Conservation (phyloP, 495 filamentous ascomycete species). For the Parachaetomium inaequale region DNA sequence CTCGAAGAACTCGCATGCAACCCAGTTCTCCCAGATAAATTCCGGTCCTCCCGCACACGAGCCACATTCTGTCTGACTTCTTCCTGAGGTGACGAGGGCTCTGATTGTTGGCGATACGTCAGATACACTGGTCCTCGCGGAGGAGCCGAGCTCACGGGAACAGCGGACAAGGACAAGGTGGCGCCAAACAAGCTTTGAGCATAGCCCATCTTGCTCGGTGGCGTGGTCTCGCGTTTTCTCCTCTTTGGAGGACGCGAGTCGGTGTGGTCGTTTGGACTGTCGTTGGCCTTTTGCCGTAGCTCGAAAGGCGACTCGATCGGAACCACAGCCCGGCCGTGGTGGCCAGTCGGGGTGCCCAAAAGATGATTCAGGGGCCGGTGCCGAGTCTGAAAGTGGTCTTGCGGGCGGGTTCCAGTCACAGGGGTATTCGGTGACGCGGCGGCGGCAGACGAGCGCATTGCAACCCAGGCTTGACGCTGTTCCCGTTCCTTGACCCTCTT, state of each 20-base stretch:
- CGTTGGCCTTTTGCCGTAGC: slow-evolving; percentile 36
- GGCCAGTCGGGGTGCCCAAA: slow-evolving; percentile 47
- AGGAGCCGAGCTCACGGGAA: slow-evolving; percentile 37
- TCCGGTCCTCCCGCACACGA: not conserved
- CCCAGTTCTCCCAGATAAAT: too few species aligned
- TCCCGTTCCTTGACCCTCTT: slow-evolving; percentile 56
- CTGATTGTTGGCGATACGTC: not conserved
- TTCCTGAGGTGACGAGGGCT: slow-evolving; percentile 18
- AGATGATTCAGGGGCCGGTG: slow-evolving; percentile 46
- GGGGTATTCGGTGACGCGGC: slow-evolving; percentile 18
- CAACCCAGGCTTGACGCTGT: slow-evolving; percentile 37
- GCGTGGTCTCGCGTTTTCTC: slow-evolving; percentile 33
- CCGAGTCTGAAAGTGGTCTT: slow-evolving; percentile 34
- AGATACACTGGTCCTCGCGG: slow-evolving; percentile 20
- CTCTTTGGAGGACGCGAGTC: slow-evolving; percentile 35
- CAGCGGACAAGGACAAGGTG: slow-evolving; percentile 41
- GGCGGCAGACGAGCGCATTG: slow-evolving; percentile 26
- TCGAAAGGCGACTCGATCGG: slow-evolving; percentile 50
- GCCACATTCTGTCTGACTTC: not conserved
- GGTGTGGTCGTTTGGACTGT: slow-evolving; percentile 14
- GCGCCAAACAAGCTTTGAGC: slow-evolving; percentile 52
- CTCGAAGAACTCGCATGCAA: not conserved
- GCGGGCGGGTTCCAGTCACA: not conserved
- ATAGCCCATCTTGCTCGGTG: slow-evolving; percentile 48
- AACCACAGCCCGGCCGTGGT: slow-evolving; percentile 49